Percentiles rank a stretch among this genome's conserved stretches.
Conservation (phyloP, 345 rosid genomes). For the Aethionema arabicum region DNA sequence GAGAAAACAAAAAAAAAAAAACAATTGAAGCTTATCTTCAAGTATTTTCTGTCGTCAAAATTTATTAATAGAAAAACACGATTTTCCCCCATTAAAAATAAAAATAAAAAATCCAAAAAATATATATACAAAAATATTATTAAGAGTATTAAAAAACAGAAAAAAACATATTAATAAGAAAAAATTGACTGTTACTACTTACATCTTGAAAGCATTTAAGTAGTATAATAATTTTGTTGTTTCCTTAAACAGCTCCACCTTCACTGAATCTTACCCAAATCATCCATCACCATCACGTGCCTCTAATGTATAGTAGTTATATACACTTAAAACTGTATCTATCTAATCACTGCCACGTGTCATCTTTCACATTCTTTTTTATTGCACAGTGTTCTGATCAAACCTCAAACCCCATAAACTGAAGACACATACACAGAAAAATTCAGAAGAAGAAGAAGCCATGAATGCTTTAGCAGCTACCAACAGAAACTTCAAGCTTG, state of each 20-base stretch:
- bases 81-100: too few species aligned
- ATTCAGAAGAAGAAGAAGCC: constrained; percentile 25
- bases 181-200: too few species aligned
- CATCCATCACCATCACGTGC: constrained; percentile 40
- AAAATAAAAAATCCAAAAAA: too few species aligned
- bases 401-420: constrained; percentile 3
- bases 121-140: too few species aligned
- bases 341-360: constrained; percentile 14
- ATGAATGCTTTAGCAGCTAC: constrained; percentile 99
- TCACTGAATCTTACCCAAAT: constrained; percentile 38
- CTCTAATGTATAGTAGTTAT: not conserved
- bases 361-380: not conserved
- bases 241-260: constrained; percentile 28
- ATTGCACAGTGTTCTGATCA: constrained; percentile 25
- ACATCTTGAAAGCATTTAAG: too few species aligned
- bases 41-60: too few species aligned
- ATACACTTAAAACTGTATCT: constrained; percentile 5
- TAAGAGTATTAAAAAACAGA: too few species aligned
- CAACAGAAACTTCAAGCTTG: constrained; percentile 89
- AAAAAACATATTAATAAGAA: too few species aligned
- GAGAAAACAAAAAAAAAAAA: too few species aligned
- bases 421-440: not conserved
- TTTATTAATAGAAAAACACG: too few species aligned
- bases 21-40: too few species aligned
- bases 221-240: too few species aligned